Evolutionary conservation across 495 filamentous ascomycete species (phyloP), one percentile per base, ranked within the genome.

Genomic region (Daldinia decipiens): DNA sequence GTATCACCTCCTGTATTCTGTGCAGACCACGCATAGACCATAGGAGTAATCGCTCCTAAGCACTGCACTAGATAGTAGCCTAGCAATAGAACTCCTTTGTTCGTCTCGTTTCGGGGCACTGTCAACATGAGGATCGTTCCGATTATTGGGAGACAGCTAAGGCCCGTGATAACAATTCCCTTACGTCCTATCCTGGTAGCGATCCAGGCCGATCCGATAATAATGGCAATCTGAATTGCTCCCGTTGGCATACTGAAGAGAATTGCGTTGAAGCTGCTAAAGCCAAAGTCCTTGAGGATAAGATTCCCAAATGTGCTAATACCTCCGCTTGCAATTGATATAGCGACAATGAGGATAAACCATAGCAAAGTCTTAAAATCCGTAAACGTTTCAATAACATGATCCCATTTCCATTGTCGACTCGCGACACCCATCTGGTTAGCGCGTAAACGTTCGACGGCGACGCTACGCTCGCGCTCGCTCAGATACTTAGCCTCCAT

Each of bases 331-430:
- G 71, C 52, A 47, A 82, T 78, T 15, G 81, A 83, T 21, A 82
- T 82, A 3, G 80, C 77, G 31, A 82, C 69, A 68, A 91, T 86
- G 65, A 89, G 74, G 3, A 84, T 76, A 70, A 91, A 90, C 89
- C 89, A 91, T 29, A 87, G 78, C 83, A 87, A 89, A 1, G 89
- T 89, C 79, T 92, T 92, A 11, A 87, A 59, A 70, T 92, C 90
- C 19, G 86, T 72, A 29, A 86, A 79, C 15, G 86, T 85, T 70
- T 92, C 90, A 51, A 79, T 80, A 0, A 91, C 86, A 63, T 83
- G 82, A 24, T 79, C 80, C 76, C 80, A 82, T 29, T 78, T 76
- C 80, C 79, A 83, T 65, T 79, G 71, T 9, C 80, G 69, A 19
- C 75, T 79, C 29, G 79, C 76, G 6, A 83, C 80, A 2, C 82